A percentile compares a stretch with the other conserved stretches of the same genome.
phyloP scores from a whole-genome alignment of 176 grass and related monocot genomes.

The Phoenix dactylifera region DNA sequence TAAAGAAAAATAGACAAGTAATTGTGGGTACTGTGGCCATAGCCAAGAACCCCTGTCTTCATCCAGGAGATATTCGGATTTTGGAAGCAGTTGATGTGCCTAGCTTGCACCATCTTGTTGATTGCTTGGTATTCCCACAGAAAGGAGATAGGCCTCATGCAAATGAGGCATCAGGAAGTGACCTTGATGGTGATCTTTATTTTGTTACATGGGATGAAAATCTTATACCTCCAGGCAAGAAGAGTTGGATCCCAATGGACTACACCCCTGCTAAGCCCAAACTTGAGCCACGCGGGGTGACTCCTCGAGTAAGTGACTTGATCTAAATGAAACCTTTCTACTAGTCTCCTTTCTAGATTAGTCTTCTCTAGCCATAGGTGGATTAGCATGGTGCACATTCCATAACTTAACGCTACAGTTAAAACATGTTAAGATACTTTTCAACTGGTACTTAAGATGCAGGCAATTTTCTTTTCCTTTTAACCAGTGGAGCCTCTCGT shows the following conservation, averaged over 20 bases:
- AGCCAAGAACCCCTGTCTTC: slow-evolving; percentile 90
- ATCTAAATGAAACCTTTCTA: no score
- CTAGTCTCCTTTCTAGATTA: no score
- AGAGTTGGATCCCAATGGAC: slow-evolving; percentile 72
- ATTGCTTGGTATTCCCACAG: slow-evolving; percentile 83
- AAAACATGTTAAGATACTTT: no score
- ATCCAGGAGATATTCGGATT: slow-evolving; percentile 79
- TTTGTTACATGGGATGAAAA: slow-evolving; percentile 89
- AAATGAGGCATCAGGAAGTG: slow-evolving; percentile 86
- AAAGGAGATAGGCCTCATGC: slow-evolving; percentile 84
- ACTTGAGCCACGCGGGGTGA: slow-evolving; percentile 23
- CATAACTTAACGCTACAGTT: no score
- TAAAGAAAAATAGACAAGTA: slow-evolving; percentile 37
- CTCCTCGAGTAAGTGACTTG: slow-evolving; percentile 28
- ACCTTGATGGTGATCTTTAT: slow-evolving; percentile 91
- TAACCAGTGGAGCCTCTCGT: no score
- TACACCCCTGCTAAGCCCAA: slow-evolving; percentile 39
- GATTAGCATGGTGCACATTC: no score
- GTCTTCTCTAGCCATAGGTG: no score
- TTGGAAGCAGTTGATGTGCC: slow-evolving; percentile 80
- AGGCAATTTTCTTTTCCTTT: no score
- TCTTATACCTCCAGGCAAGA: slow-evolving; percentile 65
- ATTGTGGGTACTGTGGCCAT: slow-evolving; percentile 68
- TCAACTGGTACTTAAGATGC: no score
- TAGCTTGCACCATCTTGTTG: slow-evolving; percentile 60